Evolutionary conservation across 192 early-diverging fungal genomes (phyloP).

Genomic region (Backusella luteola): DNA sequence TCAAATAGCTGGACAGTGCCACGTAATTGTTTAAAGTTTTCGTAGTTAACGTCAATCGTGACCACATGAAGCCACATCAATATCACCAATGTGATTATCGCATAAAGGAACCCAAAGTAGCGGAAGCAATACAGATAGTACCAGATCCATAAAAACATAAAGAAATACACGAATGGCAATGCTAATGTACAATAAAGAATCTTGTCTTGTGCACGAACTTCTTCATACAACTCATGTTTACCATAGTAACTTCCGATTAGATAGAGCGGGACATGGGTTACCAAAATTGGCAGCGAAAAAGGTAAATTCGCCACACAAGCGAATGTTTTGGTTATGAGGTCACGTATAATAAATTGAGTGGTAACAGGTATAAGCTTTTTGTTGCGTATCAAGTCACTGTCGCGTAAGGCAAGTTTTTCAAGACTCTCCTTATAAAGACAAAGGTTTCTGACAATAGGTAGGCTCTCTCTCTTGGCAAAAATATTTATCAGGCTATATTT

Average conservation of each 20-base stretch:
- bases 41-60: constrained; percentile 34
- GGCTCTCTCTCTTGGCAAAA: constrained; percentile 9
- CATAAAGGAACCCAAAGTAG: constrained; percentile 35
- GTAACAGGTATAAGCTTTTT: constrained; percentile 12
- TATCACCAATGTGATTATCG: constrained; percentile 17
- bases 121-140: constrained; percentile 24
- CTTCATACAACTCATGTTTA: constrained; percentile 39
- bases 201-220: constrained; percentile 45
- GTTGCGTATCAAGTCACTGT: constrained; percentile 32
- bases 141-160: constrained; percentile 40
- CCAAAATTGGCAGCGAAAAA: constrained; percentile 39
- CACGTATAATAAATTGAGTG: constrained; percentile 4
- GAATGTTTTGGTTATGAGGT: constrained; percentile 19
- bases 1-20: constrained; percentile 35
- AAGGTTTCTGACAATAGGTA: constrained; percentile 12
- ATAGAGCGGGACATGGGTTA: constrained; percentile 41
- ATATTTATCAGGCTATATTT: constrained; percentile 26
- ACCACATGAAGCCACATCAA: constrained; percentile 45
- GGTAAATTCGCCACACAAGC: constrained; percentile 32
- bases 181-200: constrained; percentile 37
- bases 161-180: constrained; percentile 31
- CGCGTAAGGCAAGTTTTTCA: constrained; percentile 7
- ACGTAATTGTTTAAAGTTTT: constrained; percentile 30
- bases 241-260: constrained; percentile 35
- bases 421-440: constrained; percentile 14